phyloP scores from a whole-genome alignment of 768 basidiomycete genomes.

The Suillus subalutaceus region DNA sequence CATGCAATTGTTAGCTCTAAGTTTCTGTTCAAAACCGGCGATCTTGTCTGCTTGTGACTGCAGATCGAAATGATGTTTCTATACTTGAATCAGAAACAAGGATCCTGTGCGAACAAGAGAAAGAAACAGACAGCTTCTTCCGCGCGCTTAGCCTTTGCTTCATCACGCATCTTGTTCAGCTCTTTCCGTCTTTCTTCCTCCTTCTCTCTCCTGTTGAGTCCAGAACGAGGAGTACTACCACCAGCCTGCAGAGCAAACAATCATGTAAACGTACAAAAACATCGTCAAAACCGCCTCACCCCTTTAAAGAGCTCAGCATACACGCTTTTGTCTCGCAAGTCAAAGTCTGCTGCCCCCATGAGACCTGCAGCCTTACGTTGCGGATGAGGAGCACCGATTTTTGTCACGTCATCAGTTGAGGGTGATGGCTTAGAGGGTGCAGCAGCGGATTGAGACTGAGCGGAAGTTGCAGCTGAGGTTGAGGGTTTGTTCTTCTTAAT shows the following conservation, averaged over 20 bases:
- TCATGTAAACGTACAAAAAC: slow-evolving; percentile 3
- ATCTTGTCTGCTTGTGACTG: slow-evolving; percentile 66
- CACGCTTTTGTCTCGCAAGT: slow-evolving; percentile 62
- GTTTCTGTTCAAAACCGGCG: slow-evolving; percentile 58
- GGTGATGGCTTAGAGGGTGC: slow-evolving; percentile 27
- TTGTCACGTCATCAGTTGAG: slow-evolving; percentile 25
- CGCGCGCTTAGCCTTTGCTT: slow-evolving; percentile 58
- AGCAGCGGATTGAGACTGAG: slow-evolving; percentile 25
- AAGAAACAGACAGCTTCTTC: slow-evolving; percentile 52
- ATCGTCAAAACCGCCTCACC: slow-evolving; percentile 36
- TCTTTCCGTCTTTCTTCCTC: slow-evolving; percentile 75
- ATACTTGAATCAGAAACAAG: slow-evolving; percentile 17
- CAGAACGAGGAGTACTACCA: slow-evolving; percentile 47
- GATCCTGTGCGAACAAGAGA: not conserved
- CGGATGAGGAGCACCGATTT: slow-evolving; percentile 29
- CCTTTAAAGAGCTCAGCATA: slow-evolving; percentile 66
- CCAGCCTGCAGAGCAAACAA: slow-evolving; percentile 36
- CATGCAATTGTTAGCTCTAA: slow-evolving; percentile 51
- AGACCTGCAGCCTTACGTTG: slow-evolving; percentile 44
- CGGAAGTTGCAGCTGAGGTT: slow-evolving; percentile 24
- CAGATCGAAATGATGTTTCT: slow-evolving; percentile 57
- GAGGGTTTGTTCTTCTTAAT: slow-evolving; percentile 67
- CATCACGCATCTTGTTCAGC: slow-evolving; percentile 69
- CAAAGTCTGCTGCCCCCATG: slow-evolving; percentile 57
- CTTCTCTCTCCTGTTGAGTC: slow-evolving; percentile 42